A percentile compares a stretch with the other conserved stretches of the same genome.
Evolutionary conservation across 768 basidiomycete species (phyloP).

Genomic region (Porphyrellus cyaneotinctus): DNA sequence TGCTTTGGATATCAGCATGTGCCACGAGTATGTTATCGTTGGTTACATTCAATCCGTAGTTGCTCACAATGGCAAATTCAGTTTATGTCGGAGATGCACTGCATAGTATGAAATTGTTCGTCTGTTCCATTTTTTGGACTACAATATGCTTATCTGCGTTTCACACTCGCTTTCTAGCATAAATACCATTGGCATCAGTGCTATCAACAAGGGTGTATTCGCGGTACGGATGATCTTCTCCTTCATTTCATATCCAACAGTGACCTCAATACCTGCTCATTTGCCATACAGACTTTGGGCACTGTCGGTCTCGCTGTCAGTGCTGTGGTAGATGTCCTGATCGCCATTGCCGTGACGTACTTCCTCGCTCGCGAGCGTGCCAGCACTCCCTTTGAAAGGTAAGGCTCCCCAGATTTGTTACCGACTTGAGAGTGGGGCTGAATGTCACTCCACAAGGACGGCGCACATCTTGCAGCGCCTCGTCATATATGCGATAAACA

Average conservation of each 20-base stretch:
- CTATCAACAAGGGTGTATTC: background rate
- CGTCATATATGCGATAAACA: conserved; percentile 2
- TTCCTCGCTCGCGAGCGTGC: conserved; percentile 1
- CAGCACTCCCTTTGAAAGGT: background rate
- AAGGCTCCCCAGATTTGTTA: background rate
- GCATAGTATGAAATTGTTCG: background rate
- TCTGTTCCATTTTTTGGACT: background rate
- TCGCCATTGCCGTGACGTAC: conserved; percentile 3
- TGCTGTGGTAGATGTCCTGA: conserved; percentile 7
- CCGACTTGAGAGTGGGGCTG: background rate
- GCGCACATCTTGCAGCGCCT: conserved; percentile 8
- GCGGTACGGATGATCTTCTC: too few relatives aligned
- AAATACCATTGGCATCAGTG: background rate
- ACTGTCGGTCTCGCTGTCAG: background rate
- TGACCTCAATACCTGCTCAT: background rate
- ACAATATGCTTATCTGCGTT: background rate
- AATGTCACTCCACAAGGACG: background rate
- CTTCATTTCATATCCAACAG: background rate
- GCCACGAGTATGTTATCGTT: background rate
- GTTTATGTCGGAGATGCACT: background rate
- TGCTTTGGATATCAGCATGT: background rate
- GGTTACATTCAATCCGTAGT: background rate
- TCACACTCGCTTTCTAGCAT: background rate
- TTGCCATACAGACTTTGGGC: background rate
- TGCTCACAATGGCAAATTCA: background rate